phyloP scores from a whole-genome alignment of 1,284 basidiomycete genomes.

The Naganishia liquefaciens region DNA sequence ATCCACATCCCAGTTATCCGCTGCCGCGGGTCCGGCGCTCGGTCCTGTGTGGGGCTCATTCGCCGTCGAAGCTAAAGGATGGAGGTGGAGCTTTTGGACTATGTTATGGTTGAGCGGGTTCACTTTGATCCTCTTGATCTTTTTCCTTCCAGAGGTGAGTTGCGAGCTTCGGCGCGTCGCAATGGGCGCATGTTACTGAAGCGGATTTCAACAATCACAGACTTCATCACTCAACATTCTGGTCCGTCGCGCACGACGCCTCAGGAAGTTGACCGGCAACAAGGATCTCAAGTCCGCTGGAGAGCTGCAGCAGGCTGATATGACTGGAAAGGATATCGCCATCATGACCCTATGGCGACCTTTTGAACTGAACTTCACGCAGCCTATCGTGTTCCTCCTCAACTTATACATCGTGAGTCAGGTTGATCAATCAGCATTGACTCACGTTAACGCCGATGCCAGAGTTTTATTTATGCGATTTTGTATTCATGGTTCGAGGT shows the following conservation, averaged over 20 bases:
- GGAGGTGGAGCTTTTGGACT: conserved; percentile 46
- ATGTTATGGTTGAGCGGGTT: conserved; percentile 39
- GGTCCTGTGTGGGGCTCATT: conserved; percentile 36
- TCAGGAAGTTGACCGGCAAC: conserved; percentile 52
- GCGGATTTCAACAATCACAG: background rate
- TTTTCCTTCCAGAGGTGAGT: conserved; percentile 48
- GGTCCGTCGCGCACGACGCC: conserved; percentile 45
- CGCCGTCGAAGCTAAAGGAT: conserved; percentile 40
- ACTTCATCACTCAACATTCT: conserved; percentile 50
- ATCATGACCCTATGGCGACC: conserved; percentile 40
- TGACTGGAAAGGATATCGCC: conserved; percentile 34
- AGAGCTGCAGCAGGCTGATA: conserved; percentile 41
- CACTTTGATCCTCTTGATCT: conserved; percentile 35
- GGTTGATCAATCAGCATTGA: background rate
- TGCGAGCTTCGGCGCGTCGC: background rate
- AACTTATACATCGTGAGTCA: conserved; percentile 38
- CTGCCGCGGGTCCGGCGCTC: conserved; percentile 41
- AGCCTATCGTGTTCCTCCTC: conserved; percentile 46
- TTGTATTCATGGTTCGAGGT: conserved; percentile 30
- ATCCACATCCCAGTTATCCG: conserved; percentile 40
- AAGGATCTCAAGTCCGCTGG: conserved; percentile 44
- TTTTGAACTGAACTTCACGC: conserved; percentile 41
- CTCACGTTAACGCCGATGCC: background rate
- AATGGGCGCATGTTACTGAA: background rate
- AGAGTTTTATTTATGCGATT: conserved; percentile 17